Evolutionary conservation across 2,329 filamentous ascomycete species (phyloP).

Genomic region (Diaporthe destruens): DNA sequence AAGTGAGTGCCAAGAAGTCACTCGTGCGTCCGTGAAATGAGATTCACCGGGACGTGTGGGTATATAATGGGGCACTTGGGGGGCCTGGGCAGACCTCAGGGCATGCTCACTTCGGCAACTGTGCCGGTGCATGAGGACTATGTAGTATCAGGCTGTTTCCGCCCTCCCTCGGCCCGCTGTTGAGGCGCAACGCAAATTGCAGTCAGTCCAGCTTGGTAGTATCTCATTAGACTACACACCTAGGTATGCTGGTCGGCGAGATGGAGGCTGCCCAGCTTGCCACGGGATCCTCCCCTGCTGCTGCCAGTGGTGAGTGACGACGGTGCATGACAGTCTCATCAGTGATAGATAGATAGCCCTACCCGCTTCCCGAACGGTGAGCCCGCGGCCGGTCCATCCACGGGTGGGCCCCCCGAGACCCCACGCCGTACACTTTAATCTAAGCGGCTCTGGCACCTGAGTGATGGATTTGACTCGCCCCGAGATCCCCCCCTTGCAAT

Average conservation of each 20-base stretch:
- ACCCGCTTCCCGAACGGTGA: slow-evolving; percentile 2
- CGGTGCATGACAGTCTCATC: no score
- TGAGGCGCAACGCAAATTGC: neutral
- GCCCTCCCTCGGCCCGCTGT: neutral
- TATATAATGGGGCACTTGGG: slow-evolving; percentile 8
- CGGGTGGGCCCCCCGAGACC: neutral
- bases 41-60: slow-evolving; percentile 31
- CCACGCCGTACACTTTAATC: slow-evolving; percentile 17
- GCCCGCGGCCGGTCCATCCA: slow-evolving; percentile 11
- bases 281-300: neutral
- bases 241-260: neutral
- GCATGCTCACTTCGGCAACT: slow-evolving; percentile 2
- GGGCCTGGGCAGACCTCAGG: slow-evolving; percentile 2
- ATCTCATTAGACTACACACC: neutral
- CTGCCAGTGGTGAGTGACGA: neutral
- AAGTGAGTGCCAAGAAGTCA: slow-evolving; percentile 22
- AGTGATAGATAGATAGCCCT: no score
- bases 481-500: slow-evolving; percentile 27
- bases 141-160: slow-evolving; percentile 12
- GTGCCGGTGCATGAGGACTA: slow-evolving; percentile 7
- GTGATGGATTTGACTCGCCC: slow-evolving; percentile 7
- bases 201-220: neutral
- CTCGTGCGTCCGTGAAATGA: slow-evolving; percentile 12
- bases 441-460: neutral
- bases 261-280: neutral